Conservation (phyloP, 352 stramenopile species). For the Pythium monospermum region DNA sequence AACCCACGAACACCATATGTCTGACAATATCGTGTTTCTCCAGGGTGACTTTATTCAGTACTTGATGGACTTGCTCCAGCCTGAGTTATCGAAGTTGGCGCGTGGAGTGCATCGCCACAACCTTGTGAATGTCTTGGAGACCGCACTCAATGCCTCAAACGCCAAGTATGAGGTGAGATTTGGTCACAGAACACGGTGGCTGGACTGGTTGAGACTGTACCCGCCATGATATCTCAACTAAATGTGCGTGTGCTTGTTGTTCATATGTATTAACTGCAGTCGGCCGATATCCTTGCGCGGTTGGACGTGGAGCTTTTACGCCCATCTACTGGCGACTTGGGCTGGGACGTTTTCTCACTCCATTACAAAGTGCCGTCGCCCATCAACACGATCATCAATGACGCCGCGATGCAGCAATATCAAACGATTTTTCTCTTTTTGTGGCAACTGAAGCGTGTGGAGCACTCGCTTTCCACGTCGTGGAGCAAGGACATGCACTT, state of each 20-base stretch:
- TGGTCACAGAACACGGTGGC: background rate
- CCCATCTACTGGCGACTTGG: constrained; percentile 77
- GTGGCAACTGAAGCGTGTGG: constrained; percentile 88
- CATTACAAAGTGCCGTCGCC: constrained; percentile 87
- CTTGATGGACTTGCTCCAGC: constrained; percentile 91
- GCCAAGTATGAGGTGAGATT: constrained; percentile 92
- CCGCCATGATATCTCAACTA: too few species aligned
- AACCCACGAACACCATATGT: too few species aligned
- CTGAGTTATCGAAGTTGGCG: constrained; percentile 87
- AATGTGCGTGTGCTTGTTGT: too few species aligned
- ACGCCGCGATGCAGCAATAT: constrained; percentile 81
- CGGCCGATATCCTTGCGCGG: constrained; percentile 88
- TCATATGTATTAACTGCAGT: constrained; percentile 39
- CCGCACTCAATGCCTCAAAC: constrained; percentile 93
- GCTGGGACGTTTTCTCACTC: constrained; percentile 94
- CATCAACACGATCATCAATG: constrained; percentile 88
- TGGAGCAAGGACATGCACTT: constrained; percentile 97
- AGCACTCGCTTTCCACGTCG: constrained; percentile 92
- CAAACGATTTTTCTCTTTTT: constrained; percentile 89
- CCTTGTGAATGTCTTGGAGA: constrained; percentile 93
- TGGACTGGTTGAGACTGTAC: background rate
- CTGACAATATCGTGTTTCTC: constrained; percentile 6
- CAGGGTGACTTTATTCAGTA: constrained; percentile 97
- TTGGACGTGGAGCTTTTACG: constrained; percentile 91
- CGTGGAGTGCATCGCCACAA: constrained; percentile 94